Percentiles rank a stretch among this genome's conserved stretches.
phyloP scores from a whole-genome alignment of 306 rosid genomes.

The Vicia villosa region DNA sequence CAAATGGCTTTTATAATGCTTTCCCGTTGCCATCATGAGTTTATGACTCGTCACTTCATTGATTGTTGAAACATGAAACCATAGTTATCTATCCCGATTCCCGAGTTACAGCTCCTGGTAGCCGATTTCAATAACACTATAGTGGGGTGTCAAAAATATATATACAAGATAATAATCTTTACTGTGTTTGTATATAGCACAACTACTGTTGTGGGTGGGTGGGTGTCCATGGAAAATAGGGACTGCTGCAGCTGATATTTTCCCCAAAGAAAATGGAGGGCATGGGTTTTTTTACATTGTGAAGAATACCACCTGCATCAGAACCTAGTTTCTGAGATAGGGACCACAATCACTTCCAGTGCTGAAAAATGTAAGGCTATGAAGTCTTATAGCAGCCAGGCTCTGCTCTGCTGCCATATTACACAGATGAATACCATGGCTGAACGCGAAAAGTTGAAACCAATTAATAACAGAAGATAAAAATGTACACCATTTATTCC shows the following conservation, averaged over 20 bases:
- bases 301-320: background rate
- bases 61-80: background rate
- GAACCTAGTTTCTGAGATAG: too few relatives aligned
- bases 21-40: constrained; percentile 17
- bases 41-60: constrained; percentile 20
- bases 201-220: too few relatives aligned
- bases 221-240: too few relatives aligned
- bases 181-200: too few relatives aligned
- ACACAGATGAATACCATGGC: background rate
- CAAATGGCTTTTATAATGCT: constrained; percentile 13
- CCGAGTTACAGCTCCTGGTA: background rate
- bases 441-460: background rate
- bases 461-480: background rate
- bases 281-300: background rate
- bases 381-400: background rate
- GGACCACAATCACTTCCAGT: too few relatives aligned
- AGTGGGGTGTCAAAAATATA: background rate
- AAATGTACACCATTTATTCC: constrained; percentile 4
- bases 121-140: background rate
- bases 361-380: too few relatives aligned
- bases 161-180: too few relatives aligned
- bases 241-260: too few relatives aligned
- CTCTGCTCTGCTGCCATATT: background rate
- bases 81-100: background rate
- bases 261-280: too few relatives aligned